phyloP scores from a whole-genome alignment of 1,284 basidiomycete species.

The Naganishia sp. region DNA sequence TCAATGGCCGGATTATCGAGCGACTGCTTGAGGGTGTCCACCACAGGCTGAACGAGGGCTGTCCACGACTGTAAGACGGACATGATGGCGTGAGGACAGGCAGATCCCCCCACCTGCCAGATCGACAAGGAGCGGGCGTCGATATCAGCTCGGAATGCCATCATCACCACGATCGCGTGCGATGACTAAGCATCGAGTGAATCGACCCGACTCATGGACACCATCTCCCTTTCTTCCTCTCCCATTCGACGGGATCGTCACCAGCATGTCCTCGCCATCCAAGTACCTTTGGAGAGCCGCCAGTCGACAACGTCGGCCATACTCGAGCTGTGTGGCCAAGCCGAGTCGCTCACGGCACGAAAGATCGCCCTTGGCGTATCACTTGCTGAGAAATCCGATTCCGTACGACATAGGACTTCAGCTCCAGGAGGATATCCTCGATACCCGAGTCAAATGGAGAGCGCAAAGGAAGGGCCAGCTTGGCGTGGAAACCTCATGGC shows the following conservation, averaged over 20 bases:
- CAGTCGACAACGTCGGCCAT: background rate
- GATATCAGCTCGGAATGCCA: no score
- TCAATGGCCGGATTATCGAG: slow-evolving; percentile 57
- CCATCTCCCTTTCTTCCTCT: background rate
- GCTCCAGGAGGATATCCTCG: slow-evolving; percentile 70
- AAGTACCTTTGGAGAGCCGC: background rate
- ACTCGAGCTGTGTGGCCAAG: slow-evolving; percentile 7
- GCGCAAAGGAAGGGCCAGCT: background rate
- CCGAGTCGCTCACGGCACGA: background rate
- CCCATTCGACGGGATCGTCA: no score
- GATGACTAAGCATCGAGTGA: no score
- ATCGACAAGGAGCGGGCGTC: no score
- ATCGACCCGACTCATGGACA: background rate
- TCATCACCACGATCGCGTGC: no score
- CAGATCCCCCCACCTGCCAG: no score
- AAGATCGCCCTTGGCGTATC: slow-evolving; percentile 67
- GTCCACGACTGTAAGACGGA: slow-evolving; percentile 22
- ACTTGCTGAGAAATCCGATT: slow-evolving; percentile 70
- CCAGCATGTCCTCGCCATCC: no score
- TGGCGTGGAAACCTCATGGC: background rate
- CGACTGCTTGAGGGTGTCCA: slow-evolving; percentile 21
- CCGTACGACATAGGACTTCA: slow-evolving; percentile 70
- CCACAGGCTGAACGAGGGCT: slow-evolving; percentile 16
- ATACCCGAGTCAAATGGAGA: slow-evolving; percentile 37
- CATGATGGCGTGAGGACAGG: slow-evolving; percentile 5